A percentile compares a stretch with the other conserved stretches of the same genome.
Conservation (phyloP, 2,329 filamentous ascomycete genomes). For the Colletotrichum sp. region DNA sequence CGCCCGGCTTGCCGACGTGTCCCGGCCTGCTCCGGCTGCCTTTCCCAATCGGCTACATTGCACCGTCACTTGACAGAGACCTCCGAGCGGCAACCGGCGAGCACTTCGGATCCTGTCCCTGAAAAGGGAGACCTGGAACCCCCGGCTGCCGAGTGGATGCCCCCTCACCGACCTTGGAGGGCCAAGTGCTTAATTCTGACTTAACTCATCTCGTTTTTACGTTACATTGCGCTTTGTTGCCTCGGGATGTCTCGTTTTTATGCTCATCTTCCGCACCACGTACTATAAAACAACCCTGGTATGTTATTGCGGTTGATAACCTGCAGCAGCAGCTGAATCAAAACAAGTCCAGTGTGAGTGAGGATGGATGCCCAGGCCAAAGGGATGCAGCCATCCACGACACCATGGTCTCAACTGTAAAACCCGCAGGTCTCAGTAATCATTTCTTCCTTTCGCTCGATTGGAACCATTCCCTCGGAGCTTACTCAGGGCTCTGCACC, state of each 20-base stretch:
- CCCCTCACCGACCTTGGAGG: not conserved
- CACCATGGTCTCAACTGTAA: not conserved
- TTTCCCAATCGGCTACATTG: not conserved
- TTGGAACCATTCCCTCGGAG: not conserved
- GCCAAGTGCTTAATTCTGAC: not conserved
- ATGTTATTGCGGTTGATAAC: not conserved
- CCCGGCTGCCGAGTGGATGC: constrained; percentile 3
- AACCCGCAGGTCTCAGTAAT: not conserved
- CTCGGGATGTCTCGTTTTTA: not conserved
- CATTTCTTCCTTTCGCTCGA: not conserved
- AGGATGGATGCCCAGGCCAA: not conserved
- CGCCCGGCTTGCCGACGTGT: not conserved
- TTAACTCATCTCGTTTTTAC: not conserved
- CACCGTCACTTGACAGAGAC: not conserved
- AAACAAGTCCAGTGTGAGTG: constrained; percentile 7
- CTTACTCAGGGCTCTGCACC: not conserved
- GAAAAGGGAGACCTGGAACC: not conserved
- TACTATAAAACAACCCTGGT: not conserved
- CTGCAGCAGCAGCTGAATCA: not conserved
- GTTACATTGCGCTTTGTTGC: constrained; percentile 5
- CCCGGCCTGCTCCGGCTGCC: not conserved
- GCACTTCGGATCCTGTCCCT: not conserved
- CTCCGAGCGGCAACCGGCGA: not conserved
- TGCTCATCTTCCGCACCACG: not conserved
- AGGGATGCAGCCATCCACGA: not conserved